These are phyloP conservation scores for Trichomonas tenax DNA, from an alignment of 208 protist species.

Conservation along the genomic window DNA sequence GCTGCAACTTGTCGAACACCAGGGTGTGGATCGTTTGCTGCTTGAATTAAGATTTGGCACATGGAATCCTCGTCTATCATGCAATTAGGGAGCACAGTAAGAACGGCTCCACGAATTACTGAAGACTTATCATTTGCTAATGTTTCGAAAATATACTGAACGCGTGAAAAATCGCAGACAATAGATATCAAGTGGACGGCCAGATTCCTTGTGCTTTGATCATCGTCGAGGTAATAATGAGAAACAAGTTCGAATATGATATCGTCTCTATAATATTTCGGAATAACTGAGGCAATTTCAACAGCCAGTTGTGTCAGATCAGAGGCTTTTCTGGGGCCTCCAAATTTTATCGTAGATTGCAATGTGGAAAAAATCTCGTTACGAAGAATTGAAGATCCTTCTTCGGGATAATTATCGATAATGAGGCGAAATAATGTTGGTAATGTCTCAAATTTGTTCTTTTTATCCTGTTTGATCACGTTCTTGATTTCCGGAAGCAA, in stretches of 20 bases:
- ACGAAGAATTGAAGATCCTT: background rate
- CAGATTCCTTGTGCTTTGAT: background rate
- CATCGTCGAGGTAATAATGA: background rate
- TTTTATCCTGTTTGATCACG: background rate
- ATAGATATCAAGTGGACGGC: background rate
- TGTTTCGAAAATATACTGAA: background rate
- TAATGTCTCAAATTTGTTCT: background rate
- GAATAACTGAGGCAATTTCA: background rate
- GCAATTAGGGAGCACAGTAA: background rate
- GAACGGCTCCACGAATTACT: background rate
- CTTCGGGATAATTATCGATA: background rate
- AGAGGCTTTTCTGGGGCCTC: background rate
- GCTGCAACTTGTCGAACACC: background rate
- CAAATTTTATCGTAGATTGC: background rate
- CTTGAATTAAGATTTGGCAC: background rate
- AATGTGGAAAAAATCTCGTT: background rate
- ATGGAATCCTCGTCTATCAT: background rate
- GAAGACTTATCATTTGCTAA: background rate
- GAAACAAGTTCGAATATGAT: background rate
- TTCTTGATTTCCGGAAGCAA: background rate
- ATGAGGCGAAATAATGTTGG: background rate
- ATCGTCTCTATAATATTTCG: background rate
- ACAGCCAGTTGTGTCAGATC: background rate
- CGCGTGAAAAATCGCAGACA: background rate
- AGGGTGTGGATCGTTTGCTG: background rate